Base-by-base conservation (phyloP, 2,329 filamentous ascomycete species). In the Ceratocystis cubensis region DNA sequence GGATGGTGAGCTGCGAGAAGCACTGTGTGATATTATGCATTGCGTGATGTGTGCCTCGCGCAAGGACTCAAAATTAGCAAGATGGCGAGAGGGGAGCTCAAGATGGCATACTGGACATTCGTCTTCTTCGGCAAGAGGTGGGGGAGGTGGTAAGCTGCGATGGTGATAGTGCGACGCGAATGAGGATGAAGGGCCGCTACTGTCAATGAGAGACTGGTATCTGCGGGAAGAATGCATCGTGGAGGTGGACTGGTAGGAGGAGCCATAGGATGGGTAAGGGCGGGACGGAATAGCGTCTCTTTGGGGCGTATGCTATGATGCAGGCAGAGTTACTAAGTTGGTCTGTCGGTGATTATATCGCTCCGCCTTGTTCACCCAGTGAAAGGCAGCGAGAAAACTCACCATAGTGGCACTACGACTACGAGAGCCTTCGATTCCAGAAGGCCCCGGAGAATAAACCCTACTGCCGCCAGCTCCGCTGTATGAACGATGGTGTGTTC, bases 51-150 rank as follows among this genome's bases (percentile, higher is more conserved):
- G 85, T 37, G 77, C 74, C 71, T 85, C 83, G 41, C 84, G 80
- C 13, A 82, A 75, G 2, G 74, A 70, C 71, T 86, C 83, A 66
- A 76, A 83, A 69, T 85, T 79, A 1, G 79, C 73, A 1, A 86
- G 76, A 3, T 73, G 74, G 20, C 78, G 77, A 1, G 83, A 81
- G 0, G 88, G 88, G 2, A 91, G 79, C 74, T 91, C 87, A 46
- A 79, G 76, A 71, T 89, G 88, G 71, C 89, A 93, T 57, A 92
- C 82, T 0, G 88, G 88, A 69, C 89, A 93, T 71, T 90, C 87
- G 72, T 92, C 88, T 72, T 91, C 88, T 73, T 92, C 89, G 5
- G 80, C 78, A 71, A 82, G 79, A 66, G 81, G 82, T 1, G 77
- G 79, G 10, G 78, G 78, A 3, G 76, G 78, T 0, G 76, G 78